These are phyloP conservation scores for Boletus subcaerulescens DNA, from an alignment of 768 basidiomycete species.

Conservation along the genomic window DNA sequence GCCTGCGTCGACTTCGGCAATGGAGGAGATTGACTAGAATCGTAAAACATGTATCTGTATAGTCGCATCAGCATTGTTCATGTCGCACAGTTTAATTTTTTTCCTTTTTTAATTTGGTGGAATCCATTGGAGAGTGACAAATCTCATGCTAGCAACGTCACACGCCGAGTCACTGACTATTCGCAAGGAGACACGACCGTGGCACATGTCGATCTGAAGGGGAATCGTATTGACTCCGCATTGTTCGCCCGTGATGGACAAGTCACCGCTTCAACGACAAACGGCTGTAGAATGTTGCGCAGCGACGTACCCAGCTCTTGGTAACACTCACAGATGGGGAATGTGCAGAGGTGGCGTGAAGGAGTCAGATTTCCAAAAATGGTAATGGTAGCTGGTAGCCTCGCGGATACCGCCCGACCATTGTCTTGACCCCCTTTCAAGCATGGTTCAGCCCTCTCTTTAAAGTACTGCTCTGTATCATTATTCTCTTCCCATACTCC, in stretches of 20 bases:
- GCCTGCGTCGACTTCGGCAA: slow-evolving; percentile 70
- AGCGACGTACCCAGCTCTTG: too few relatives aligned
- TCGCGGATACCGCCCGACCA: slow-evolving; percentile 21
- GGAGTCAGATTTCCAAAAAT: slow-evolving; percentile 27
- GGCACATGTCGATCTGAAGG: not conserved
- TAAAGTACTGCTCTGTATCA: slow-evolving; percentile 34
- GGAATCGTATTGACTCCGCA: slow-evolving; percentile 21
- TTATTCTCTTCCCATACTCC: slow-evolving; percentile 20
- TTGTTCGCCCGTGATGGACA: slow-evolving; percentile 15
- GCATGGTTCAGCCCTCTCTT: slow-evolving; percentile 26
- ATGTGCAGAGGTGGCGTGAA: too few relatives aligned
- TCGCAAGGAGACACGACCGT: not conserved
- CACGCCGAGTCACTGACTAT: not conserved
- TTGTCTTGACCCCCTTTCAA: slow-evolving; percentile 27
- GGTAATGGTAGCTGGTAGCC: slow-evolving; percentile 19
- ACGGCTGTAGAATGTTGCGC: too few relatives aligned
- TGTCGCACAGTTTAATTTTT: slow-evolving; percentile 7
- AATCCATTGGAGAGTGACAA: too few relatives aligned
- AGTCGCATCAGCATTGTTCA: slow-evolving; percentile 25
- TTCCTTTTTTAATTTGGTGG: slow-evolving; percentile 21
- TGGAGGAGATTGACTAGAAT: slow-evolving; percentile 93
- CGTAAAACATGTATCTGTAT: slow-evolving; percentile 25
- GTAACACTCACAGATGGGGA: too few relatives aligned
- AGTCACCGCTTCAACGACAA: too few relatives aligned
- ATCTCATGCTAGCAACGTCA: too few relatives aligned